Evolutionary conservation across 73 alveolate genomes (phyloP).

Genomic region (Paramecium sonneborni): DNA sequence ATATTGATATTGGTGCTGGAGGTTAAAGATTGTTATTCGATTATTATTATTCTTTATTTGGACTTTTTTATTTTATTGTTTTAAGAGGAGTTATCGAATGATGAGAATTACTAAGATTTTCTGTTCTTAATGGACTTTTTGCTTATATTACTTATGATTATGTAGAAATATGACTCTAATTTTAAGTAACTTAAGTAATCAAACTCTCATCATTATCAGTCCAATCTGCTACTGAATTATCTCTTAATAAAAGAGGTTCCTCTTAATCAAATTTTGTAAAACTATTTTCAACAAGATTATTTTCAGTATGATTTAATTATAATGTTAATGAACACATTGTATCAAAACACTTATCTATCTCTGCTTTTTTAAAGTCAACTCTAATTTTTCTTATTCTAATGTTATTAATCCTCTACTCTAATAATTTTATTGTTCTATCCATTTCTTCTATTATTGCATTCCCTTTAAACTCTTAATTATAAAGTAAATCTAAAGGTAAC

Average conservation of each 20-base stretch:
- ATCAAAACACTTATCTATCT: background rate
- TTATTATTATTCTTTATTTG: background rate
- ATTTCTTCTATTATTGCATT: background rate
- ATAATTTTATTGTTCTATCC: background rate
- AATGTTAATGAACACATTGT: background rate
- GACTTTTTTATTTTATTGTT: background rate
- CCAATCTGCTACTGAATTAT: constrained; percentile 35
- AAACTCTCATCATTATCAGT: background rate
- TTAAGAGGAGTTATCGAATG: background rate
- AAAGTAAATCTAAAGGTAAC: background rate
- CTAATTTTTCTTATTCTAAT: background rate
- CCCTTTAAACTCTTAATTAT: constrained; percentile 11
- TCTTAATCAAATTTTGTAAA: constrained; percentile 9
- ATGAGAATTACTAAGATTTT: background rate
- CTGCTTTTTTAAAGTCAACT: background rate
- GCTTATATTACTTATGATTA: background rate
- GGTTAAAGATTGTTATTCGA: background rate
- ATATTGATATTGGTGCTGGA: background rate
- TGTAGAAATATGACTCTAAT: background rate
- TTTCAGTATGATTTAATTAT: background rate
- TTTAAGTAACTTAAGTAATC: background rate
- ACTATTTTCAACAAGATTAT: background rate
- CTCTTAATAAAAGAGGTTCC: background rate
- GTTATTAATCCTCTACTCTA: background rate
- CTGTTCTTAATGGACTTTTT: background rate